phyloP scores from a whole-genome alignment of 805 yeast genomes.

The Candida sakaeoensis region DNA sequence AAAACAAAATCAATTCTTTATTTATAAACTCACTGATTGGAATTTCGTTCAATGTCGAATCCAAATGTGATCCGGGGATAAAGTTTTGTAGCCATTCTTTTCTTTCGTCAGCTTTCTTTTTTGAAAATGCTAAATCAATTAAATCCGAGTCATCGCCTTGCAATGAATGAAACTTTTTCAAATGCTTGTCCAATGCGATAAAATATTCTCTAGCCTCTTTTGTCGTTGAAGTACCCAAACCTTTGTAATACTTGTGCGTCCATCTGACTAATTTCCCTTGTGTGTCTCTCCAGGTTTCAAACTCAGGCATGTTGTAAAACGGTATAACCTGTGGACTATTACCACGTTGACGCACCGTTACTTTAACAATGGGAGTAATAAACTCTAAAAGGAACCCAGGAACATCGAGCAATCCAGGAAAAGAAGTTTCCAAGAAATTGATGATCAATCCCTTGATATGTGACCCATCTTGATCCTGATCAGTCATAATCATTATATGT shows the following conservation, averaged over 20 bases:
- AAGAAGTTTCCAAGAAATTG: constrained; percentile 87
- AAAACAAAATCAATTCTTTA: constrained; percentile 88
- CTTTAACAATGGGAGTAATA: constrained; percentile 94
- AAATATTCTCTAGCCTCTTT: constrained; percentile 87
- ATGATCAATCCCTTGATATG: constrained; percentile 95
- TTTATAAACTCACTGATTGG: constrained; percentile 94
- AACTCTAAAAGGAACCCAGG: constrained; percentile 93
- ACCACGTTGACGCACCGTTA: constrained; percentile 63
- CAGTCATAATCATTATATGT: constrained; percentile 98
- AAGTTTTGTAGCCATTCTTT: constrained; percentile 94
- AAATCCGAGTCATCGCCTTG: constrained; percentile 71
- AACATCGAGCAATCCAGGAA: constrained; percentile 86
- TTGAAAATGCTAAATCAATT: constrained; percentile 91
- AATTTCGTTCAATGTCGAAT: constrained; percentile 68
- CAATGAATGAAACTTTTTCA: constrained; percentile 79
- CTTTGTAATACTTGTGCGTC: constrained; percentile 95
- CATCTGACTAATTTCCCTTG: constrained; percentile 75
- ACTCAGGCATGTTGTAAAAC: constrained; percentile 94
- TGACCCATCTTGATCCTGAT: constrained; percentile 99
- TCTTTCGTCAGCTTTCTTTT: constrained; percentile 93
- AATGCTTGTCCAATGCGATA: constrained; percentile 76
- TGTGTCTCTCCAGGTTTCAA: constrained; percentile 85
- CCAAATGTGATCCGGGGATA: constrained; percentile 88
- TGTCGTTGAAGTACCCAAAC: constrained; percentile 91
- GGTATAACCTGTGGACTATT: constrained; percentile 57